Evolutionary conservation across 352 stramenopile genomes (phyloP), one percentile per base, ranked within the genome.

Genomic region (Globisporangium spiculum): DNA sequence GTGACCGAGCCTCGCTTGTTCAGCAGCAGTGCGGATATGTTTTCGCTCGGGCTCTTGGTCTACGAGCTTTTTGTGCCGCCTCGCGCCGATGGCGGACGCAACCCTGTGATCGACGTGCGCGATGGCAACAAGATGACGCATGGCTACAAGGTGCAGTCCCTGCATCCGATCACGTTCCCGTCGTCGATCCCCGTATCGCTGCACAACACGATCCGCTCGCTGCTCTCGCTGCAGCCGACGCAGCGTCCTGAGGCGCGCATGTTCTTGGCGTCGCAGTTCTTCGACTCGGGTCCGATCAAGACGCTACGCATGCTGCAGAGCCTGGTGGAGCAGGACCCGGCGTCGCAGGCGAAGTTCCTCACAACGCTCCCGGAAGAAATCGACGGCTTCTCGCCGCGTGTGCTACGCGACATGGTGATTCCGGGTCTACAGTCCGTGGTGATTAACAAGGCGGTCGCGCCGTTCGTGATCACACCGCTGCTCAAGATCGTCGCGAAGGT

Each of bases 101-200:
- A 92, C 30, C 86, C 89, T 1, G 84, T 96, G 50, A 73, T 97
- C 10, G 86, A 95, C 59, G 84, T 93, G 24, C 77, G 79, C 44
- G 90, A 97, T 60, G 89, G 88, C 41, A 97, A 97, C 78, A 92
- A 89, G 58, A 91, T 96, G 83, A 96, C 88, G 0, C 83, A 97
- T 70, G 83, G 80, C 24, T 96, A 96, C 78, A 96, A 96, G 64
- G 84, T 94, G 60, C 87, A 92, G 74, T 93, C 88, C n/a, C 75
- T 97, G 60, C 88, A 96, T 59, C 88, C 88, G 38, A 94, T 96
- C 56, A 80, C 82, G 59, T 96, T 96, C 74, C 86, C 84, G 53
- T 60, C 76, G 16, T 84, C 83, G 0, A 81, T 96, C 48, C 88
- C 88, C n/a, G 86, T 90, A 44, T 76, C 86, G 41, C 69, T 96